Evolutionary conservation across 805 yeast species (phyloP).

Genomic region (Schwanniomyces polymorphus): DNA sequence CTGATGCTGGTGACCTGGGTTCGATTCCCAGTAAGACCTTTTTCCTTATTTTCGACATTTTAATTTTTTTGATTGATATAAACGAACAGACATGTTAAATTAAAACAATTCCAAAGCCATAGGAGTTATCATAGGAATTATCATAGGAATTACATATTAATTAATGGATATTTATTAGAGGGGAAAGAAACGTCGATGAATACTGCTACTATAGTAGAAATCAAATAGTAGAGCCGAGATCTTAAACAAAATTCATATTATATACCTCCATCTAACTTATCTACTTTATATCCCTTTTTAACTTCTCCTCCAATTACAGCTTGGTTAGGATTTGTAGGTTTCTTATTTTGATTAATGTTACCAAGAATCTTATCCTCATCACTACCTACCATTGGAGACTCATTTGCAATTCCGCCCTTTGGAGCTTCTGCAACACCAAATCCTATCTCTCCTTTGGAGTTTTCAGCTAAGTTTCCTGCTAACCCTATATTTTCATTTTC

Average conservation of each 20-base stretch:
- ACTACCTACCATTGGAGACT: slow-evolving; percentile 42
- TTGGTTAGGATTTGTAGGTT: background rate
- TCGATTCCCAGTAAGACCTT: slow-evolving; percentile 34
- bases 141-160: background rate
- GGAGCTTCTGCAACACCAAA: slow-evolving; percentile 44
- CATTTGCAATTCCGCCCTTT: slow-evolving; percentile 47
- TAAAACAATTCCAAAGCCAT: too few species aligned
- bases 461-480: slow-evolving; percentile 39
- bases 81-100: too few species aligned
- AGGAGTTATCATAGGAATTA: too few species aligned
- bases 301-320: background rate
- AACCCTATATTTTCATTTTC: slow-evolving; percentile 34
- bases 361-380: slow-evolving; percentile 32
- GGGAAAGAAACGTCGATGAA: too few species aligned
- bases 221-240: too few species aligned
- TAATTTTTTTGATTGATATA: too few species aligned
- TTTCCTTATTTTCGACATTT: too few species aligned
- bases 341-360: slow-evolving; percentile 13
- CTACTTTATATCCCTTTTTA: background rate
- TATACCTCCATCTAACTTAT: background rate
- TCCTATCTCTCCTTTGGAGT: slow-evolving; percentile 40
- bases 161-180: background rate
- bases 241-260: background rate
- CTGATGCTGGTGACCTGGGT: slow-evolving; percentile 37
- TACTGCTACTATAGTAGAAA: too few species aligned